A percentile compares a stretch with the other conserved stretches of the same genome.
Conservation (phyloP, 106 monocot genomes). For the Allium cepa region DNA sequence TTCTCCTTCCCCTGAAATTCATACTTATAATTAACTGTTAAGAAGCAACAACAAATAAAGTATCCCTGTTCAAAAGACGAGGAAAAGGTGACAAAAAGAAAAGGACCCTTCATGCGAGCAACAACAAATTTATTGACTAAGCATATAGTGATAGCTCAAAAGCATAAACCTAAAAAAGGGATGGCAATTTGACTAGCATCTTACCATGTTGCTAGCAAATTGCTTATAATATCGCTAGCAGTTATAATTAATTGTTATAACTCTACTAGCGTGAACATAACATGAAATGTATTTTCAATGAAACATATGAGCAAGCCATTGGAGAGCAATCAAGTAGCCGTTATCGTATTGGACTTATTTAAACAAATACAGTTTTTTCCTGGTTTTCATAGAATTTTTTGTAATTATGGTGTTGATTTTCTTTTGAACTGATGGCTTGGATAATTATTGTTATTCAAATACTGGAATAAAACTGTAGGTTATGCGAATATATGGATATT, state of each 20-base stretch:
- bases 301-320: not conserved
- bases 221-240: too few species aligned
- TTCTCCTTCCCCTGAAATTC: constrained; percentile 12
- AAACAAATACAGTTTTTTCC: not conserved
- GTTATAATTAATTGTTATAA: too few species aligned
- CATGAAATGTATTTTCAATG: too few species aligned
- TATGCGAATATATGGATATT: not conserved
- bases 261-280: too few species aligned
- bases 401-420: too few species aligned
- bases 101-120: not conserved
- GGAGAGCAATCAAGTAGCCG: not conserved
- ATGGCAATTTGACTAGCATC: too few species aligned
- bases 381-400: too few species aligned
- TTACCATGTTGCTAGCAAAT: too few species aligned
- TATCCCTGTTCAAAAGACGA: not conserved
- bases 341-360: not conserved
- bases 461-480: not conserved
- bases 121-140: not conserved
- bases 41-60: not conserved
- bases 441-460: not conserved
- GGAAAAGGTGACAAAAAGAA: not conserved
- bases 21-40: not conserved
- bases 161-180: not conserved
- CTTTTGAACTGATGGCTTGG: too few species aligned
- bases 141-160: not conserved